phyloP scores from a whole-genome alignment of 75 land plant genomes.

The Selaginella moellendorffii region DNA sequence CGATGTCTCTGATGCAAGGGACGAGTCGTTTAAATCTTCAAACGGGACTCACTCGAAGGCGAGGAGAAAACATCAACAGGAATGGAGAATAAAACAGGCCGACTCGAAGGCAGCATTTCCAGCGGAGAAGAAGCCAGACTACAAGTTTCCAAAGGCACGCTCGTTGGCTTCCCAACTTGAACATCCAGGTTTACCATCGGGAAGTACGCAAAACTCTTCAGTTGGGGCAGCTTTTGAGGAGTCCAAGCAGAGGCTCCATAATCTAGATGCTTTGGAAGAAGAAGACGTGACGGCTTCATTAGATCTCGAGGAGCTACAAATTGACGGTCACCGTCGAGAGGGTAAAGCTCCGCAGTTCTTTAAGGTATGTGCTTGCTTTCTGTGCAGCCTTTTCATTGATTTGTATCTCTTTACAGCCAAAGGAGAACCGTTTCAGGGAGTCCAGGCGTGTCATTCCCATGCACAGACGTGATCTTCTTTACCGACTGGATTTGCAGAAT shows the following conservation, averaged over 20 bases:
- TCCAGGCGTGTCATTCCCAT: slow-evolving; percentile 30
- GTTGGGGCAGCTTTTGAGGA: slow-evolving; percentile 22
- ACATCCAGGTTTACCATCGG: slow-evolving; percentile 27
- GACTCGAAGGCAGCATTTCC: no score
- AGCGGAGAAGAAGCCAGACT: neutral
- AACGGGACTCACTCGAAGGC: slow-evolving; percentile 10
- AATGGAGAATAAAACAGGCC: slow-evolving; percentile 23
- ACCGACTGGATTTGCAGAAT: slow-evolving; percentile 46
- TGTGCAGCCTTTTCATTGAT: neutral
- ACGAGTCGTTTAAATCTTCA: neutral
- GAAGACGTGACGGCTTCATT: slow-evolving; percentile 11
- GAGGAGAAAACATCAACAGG: slow-evolving; percentile 22
- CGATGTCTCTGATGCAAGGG: neutral
- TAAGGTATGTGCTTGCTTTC: neutral
- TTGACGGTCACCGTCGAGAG: slow-evolving; percentile 17
- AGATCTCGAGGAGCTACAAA: slow-evolving; percentile 18
- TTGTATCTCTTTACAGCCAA: slow-evolving; percentile 19
- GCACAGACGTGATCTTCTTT: slow-evolving; percentile 22
- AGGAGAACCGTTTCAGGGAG: slow-evolving; percentile 20
- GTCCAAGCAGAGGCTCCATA: slow-evolving; percentile 20
- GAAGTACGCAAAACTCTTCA: slow-evolving; percentile 16
- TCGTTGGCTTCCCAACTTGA: slow-evolving; percentile 20
- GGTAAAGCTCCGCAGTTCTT: neutral
- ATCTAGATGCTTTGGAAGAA: slow-evolving; percentile 14
- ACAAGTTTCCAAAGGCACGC: slow-evolving; percentile 1